A percentile compares a stretch with the other conserved stretches of the same genome.
phyloP scores from a whole-genome alignment of 148 eudicot species.

The Hydrangea macrophylla region DNA sequence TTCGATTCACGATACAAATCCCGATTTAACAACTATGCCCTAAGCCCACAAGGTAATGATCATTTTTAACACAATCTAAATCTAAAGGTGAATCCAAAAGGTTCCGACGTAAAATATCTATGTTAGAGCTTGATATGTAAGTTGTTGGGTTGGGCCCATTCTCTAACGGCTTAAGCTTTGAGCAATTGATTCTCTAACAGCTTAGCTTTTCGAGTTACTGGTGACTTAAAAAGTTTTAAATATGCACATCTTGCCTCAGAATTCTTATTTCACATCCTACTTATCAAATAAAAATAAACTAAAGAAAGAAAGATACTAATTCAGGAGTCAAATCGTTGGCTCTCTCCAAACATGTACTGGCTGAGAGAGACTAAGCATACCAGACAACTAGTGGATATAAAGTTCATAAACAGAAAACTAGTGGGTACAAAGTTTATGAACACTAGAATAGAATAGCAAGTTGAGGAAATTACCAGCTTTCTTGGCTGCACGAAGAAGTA shows the following conservation, averaged over 20 bases:
- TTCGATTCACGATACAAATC: too few species aligned
- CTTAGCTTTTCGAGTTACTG: too few species aligned
- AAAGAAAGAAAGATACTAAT: neutral
- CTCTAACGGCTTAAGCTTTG: too few species aligned
- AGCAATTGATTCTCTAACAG: too few species aligned
- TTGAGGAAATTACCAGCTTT: conserved; percentile 73
- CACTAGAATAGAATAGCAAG: neutral
- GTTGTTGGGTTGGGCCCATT: too few species aligned
- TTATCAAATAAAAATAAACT: neutral
- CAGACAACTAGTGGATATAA: neutral
- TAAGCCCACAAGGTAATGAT: too few species aligned
- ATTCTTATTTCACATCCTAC: neutral
- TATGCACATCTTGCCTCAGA: neutral
- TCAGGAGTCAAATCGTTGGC: neutral
- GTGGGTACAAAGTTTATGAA: neutral
- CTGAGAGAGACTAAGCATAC: neutral
- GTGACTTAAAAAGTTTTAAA: too few species aligned
- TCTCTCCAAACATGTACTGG: neutral
- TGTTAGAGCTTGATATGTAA: neutral
- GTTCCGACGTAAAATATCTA: neutral
- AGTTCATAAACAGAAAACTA: neutral
- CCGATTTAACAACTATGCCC: too few species aligned
- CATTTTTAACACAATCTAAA: too few species aligned
- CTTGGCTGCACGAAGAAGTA: conserved; percentile 90
- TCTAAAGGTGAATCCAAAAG: neutral